phyloP scores from a whole-genome alignment of 2,329 filamentous ascomycete species.

The Xylariaceae sp. region DNA sequence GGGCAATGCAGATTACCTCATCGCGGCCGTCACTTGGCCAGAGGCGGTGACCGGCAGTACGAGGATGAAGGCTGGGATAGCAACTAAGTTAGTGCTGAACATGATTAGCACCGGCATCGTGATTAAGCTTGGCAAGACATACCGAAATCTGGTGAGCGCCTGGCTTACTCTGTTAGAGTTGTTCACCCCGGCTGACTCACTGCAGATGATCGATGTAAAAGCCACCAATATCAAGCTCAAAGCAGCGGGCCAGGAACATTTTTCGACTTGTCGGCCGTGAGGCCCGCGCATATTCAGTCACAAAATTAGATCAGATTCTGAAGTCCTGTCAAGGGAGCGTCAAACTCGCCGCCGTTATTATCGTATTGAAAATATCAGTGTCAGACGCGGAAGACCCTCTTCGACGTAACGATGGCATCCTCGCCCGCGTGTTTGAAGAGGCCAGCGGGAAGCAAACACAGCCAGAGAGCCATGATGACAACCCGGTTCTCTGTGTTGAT shows the following conservation, averaged over 20 bases:
- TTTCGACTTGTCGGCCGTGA: slow-evolving; percentile 6
- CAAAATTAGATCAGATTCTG: slow-evolving; percentile 7
- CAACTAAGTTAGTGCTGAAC: slow-evolving; percentile 14
- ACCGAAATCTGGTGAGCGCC: slow-evolving; percentile 9
- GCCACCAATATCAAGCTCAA: slow-evolving; percentile 15
- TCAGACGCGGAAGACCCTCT: slow-evolving; percentile 10
- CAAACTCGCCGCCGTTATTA: slow-evolving; percentile 9
- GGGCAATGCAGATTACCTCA: slow-evolving; percentile 15
- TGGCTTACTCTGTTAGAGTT: background rate
- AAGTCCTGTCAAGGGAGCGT: slow-evolving; percentile 9
- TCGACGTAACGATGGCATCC: slow-evolving; percentile 5
- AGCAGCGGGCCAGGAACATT: slow-evolving; percentile 16
- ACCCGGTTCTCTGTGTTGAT: slow-evolving; percentile 12
- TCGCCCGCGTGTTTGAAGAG: slow-evolving; percentile 10
- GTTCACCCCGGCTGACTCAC: background rate
- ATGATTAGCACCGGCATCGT: slow-evolving; percentile 18
- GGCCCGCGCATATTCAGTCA: slow-evolving; percentile 8
- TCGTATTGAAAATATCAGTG: slow-evolving; percentile 7
- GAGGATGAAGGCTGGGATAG: slow-evolving; percentile 18
- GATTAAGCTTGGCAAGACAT: slow-evolving; percentile 16
- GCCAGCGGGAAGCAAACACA: background rate
- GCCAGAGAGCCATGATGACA: background rate
- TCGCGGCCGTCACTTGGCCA: slow-evolving; percentile 10
- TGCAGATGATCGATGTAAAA: slow-evolving; percentile 17
- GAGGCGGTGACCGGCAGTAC: slow-evolving; percentile 16